Evolutionary conservation across 192 early-diverging fungal genomes (phyloP).

Genomic region (Lobosporangium transversale): DNA sequence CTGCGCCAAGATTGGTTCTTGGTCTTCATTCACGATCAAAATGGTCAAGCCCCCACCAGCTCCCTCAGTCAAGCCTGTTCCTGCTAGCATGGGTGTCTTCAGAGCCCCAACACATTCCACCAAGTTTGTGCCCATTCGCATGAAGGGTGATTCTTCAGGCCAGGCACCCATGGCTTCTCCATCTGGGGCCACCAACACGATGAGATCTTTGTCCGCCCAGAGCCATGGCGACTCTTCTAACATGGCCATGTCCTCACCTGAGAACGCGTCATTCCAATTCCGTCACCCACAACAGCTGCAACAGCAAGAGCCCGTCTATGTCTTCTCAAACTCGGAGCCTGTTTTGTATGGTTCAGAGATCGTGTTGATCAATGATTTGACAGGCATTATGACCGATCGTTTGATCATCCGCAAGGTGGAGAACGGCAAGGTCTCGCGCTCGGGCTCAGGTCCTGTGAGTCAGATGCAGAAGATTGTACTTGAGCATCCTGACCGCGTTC

Average conservation of each 20-base stretch:
- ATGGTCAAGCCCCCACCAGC: conserved; percentile 53
- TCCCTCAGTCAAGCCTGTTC: conserved; percentile 28
- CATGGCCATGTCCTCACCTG: neutral
- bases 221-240: neutral
- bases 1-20: conserved; percentile 70
- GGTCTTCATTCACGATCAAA: conserved; percentile 70
- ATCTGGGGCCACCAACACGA: conserved; percentile 16
- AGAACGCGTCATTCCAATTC: conserved; percentile 30
- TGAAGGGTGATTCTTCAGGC: conserved; percentile 36
- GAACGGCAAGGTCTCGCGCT: conserved; percentile 72
- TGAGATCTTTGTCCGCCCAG: conserved; percentile 15
- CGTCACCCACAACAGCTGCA: conserved; percentile 38
- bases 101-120: conserved; percentile 34
- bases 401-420: conserved; percentile 86
- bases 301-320: conserved; percentile 39
- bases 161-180: no score
- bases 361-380: conserved; percentile 70
- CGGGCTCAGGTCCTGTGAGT: conserved; percentile 75
- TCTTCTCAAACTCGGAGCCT: conserved; percentile 55
- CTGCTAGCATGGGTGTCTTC: conserved; percentile 37
- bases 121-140: conserved; percentile 53
- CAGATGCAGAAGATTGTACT: conserved; percentile 92
- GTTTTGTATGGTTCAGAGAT: conserved; percentile 80
- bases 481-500: conserved; percentile 52
- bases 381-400: conserved; percentile 73